phyloP scores from a whole-genome alignment of 2,329 filamentous ascomycete genomes.

The Ambrosiella xylebori region DNA sequence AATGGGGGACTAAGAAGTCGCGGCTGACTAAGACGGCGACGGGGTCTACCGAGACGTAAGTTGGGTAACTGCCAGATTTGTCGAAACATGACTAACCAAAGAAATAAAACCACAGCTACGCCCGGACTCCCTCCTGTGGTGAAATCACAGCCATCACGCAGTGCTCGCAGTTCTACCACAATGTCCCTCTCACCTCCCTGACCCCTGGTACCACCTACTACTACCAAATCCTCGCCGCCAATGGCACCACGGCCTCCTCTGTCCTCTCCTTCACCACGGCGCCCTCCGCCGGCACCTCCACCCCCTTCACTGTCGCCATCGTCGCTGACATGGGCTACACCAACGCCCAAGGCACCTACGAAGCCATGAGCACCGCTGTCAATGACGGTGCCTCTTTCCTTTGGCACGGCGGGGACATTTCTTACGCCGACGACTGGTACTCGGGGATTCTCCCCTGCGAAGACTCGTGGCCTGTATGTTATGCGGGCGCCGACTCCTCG shows the following conservation, averaged over 20 bases:
- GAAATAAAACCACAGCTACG: conserved; percentile 21
- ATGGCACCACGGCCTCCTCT: conserved; percentile 31
- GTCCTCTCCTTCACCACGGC: conserved; percentile 30
- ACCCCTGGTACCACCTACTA: conserved; percentile 30
- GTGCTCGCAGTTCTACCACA: conserved; percentile 34
- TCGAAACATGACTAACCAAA: too few species aligned
- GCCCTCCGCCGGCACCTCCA: conserved; percentile 24
- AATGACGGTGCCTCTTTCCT: conserved; percentile 30
- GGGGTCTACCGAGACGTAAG: conserved; percentile 26
- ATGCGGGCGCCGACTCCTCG: conserved; percentile 28
- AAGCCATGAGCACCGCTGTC: conserved; percentile 24
- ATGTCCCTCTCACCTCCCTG: conserved; percentile 27
- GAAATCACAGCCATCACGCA: conserved; percentile 26
- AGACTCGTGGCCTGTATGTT: conserved; percentile 31
- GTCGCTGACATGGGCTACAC: conserved; percentile 38
- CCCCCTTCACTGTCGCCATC: conserved; percentile 26
- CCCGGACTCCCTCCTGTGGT: conserved; percentile 33
- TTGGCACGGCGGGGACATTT: conserved; percentile 36
- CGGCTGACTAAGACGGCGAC: conserved; percentile 21
- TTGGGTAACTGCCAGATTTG: neutral
- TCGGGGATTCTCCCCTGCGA: conserved; percentile 32
- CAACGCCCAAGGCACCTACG: conserved; percentile 30
- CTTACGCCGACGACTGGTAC: conserved; percentile 34
- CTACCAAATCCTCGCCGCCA: conserved; percentile 31
- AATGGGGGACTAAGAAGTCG: conserved; percentile 24